Base-by-base conservation (phyloP, 108 stramenopile genomes). In the Cylindrotheca fusiformis region DNA sequence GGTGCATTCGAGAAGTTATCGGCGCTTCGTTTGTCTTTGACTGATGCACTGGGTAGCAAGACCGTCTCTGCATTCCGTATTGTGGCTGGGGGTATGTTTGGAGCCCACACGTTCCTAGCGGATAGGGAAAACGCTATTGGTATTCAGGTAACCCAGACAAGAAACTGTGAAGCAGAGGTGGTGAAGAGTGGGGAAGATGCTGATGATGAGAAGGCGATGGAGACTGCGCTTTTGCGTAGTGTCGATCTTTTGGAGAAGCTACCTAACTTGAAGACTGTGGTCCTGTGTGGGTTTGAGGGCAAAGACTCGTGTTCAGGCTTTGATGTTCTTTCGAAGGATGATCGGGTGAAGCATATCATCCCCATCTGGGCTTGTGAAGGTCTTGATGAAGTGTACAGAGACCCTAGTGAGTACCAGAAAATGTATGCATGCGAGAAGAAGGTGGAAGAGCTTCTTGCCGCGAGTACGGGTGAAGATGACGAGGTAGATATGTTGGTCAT, bases 41-140 rank as follows among this genome's bases (percentile, higher is more conserved):
- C 71, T 25, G 65, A 53, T 36, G 56, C 57, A 28, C 74, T 74
- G 55, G 76, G 66, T 45, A 74, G 74, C 36, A 65, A 67, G 62
- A 48, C 58, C 23, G 50, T 63, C 31, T 82, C 85, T 6, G 59
- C 75, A 17, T 93, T 68, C 67, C 78, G 82, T 48, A 71, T 87
- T 55, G 83, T 93, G 54, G 78, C 71, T 22, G 91, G 88, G 48
- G 91, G 87, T 49, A 89, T 93, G 82, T 76, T 76, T 63, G 88
- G 88, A 33, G 62, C 74, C 18, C 72, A 72, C 24, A 80, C 82
- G 32, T 89, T 80, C 86, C 66, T 72, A 72, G 49, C 47, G 8
- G 63, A 72, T 19, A n/a, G n/a, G n/a, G 4, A 30, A 24, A 52
- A 52, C 14, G 8, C 14, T 22, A 58, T 59, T 59, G 63, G 58